Percentiles rank a stretch among this genome's conserved stretches.
Evolutionary conservation across 1,139 yeast genomes (phyloP).

Genomic region (Protomyces gravidus): DNA sequence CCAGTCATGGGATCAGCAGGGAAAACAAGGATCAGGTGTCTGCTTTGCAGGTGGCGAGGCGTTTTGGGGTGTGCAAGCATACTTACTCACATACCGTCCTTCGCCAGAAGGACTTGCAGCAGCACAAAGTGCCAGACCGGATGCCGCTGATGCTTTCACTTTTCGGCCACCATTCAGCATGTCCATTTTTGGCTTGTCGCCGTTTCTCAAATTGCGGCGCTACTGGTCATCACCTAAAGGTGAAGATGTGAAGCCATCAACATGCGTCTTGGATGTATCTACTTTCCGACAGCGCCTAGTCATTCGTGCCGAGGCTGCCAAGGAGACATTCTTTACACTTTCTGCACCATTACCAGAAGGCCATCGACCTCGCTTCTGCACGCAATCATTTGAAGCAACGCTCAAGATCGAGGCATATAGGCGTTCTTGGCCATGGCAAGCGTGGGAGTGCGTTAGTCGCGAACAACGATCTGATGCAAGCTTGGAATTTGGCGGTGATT

Average conservation of each 20-base stretch:
- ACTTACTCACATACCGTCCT: conserved; percentile 13
- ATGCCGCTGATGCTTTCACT: conserved; percentile 1
- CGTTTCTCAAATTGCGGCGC: conserved; percentile 1
- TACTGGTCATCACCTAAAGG: background rate
- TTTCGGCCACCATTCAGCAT: conserved; percentile 20
- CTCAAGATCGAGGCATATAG: conserved; percentile 1
- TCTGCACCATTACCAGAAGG: conserved; percentile 23
- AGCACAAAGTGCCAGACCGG: background rate
- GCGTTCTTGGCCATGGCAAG: conserved; percentile 17
- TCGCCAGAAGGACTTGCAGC: background rate
- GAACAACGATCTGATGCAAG: conserved; percentile 11
- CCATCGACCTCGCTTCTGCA: conserved; percentile 12
- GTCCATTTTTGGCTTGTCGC: conserved; percentile 7
- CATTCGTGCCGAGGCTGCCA: background rate
- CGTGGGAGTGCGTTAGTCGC: conserved; percentile 3
- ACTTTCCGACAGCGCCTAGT: conserved; percentile 2
- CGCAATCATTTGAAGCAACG: conserved; percentile 24
- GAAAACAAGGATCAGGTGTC: conserved; percentile 4
- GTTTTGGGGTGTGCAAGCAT: conserved; percentile 17
- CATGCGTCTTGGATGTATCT: conserved; percentile 3
- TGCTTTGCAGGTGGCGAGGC: conserved; percentile 25
- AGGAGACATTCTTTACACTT: conserved; percentile 10
- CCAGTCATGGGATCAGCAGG: conserved; percentile 9
- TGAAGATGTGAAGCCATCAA: background rate
- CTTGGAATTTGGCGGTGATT: conserved; percentile 22